Conservation (phyloP, 1,139 yeast species). For the Zygoascus meyerae region DNA sequence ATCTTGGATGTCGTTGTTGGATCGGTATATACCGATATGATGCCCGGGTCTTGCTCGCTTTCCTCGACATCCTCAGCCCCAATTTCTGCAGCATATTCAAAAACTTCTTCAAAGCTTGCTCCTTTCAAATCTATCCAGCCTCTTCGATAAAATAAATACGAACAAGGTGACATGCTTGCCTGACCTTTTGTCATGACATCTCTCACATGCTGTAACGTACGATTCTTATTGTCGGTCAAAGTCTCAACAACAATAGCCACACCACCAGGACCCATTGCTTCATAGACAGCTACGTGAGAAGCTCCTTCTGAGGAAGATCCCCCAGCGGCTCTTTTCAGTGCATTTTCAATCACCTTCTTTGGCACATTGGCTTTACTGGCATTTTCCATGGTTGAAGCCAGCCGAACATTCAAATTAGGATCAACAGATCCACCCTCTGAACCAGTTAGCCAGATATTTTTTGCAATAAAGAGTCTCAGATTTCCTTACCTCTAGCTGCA, state of each 20-base stretch:
- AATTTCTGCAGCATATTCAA: conserved; percentile 68
- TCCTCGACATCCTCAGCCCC: conserved; percentile 82
- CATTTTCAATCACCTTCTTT: conserved; percentile 78
- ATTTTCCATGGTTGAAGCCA: conserved; percentile 68
- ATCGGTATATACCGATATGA: conserved; percentile 42
- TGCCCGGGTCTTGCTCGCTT: conserved; percentile 39
- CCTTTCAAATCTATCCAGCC: conserved; percentile 60
- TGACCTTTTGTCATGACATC: conserved; percentile 66
- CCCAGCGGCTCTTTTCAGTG: conserved; percentile 64
- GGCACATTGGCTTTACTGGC: conserved; percentile 77
- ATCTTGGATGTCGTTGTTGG: conserved; percentile 57
- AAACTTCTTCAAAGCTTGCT: conserved; percentile 47
- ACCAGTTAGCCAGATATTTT: neutral
- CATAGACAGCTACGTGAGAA: conserved; percentile 58
- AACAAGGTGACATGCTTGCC: conserved; percentile 72
- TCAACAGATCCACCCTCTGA: conserved; percentile 50
- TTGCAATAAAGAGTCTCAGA: neutral
- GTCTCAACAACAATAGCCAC: conserved; percentile 82
- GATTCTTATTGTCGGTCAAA: conserved; percentile 77
- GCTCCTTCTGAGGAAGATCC: conserved; percentile 34
- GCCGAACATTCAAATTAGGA: conserved; percentile 57
- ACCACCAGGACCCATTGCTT: conserved; percentile 91
- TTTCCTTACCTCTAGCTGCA: conserved; percentile 48
- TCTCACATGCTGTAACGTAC: conserved; percentile 73
- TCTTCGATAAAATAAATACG: conserved; percentile 66